Evolutionary conservation across 345 rosid species (phyloP), one percentile per base, ranked within the genome.

Genomic region (Moricandia arvensis): DNA sequence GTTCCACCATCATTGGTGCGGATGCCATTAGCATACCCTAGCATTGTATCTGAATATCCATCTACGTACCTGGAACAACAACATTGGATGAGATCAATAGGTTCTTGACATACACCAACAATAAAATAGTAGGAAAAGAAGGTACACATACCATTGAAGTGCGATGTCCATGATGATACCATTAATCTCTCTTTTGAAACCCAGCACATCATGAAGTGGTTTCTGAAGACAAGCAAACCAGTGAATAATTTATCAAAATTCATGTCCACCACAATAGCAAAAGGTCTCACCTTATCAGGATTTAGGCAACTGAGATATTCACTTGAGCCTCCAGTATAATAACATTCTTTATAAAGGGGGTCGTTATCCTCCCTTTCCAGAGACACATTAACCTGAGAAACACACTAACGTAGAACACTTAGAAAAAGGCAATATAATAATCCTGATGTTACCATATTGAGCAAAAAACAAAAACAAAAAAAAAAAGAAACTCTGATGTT

Each of bases 1-100:
- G 97, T 92, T 55, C 97, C 97, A 78, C 97, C 99, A 86, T 90
- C 99, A 80, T 81, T 71, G 41, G 97, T 92, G 4, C 87, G 90
- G 72, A 92, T 87, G 83, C 97, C 85, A 83, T 95, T 95, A 35
- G 93, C 97, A 78, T 88, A 95, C 58, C 99, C 99, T 30, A 95
- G 75, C 74, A 91, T 73, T 66, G 87, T 89, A 75, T 92, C 96
- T 54, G 99, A 87, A 80, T 92, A 92, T 79, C 91, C 94, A 88
- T 95, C 97, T 11, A 86, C 83, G 78, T 49, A 58, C 99, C 99
- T 92, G 58, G 75, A 11, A 84, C 4, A 30, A 16, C 16, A 72
- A 80, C 45, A 76, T 74, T n/a, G 72, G 15, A 49, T 47, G 45
- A 78, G 18, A n/a, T n/a, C n/a, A n/a, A n/a, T n/a, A n/a, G n/a